Conservation (phyloP, 441 rosid genomes). For the Hura crepitans region DNA sequence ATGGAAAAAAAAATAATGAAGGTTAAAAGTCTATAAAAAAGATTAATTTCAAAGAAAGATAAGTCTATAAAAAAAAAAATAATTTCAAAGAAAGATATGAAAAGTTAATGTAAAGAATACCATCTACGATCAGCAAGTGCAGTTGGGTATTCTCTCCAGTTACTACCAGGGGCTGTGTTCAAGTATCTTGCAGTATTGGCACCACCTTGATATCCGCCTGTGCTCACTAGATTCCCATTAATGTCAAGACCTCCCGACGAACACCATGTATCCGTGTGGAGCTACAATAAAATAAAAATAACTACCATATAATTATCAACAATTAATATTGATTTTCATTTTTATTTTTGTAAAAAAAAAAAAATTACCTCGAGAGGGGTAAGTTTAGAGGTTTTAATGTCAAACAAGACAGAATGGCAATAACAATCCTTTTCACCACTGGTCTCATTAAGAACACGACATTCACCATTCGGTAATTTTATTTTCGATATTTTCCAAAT, state of each 20-base stretch:
- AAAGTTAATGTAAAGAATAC: constrained; percentile 17
- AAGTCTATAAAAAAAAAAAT: background rate
- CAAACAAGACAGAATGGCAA: constrained; percentile 54
- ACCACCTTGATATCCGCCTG: constrained; percentile 49
- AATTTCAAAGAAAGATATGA: background rate
- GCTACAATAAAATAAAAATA: constrained; percentile 14
- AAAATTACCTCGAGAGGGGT: constrained; percentile 43
- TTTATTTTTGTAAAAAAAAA: too few relatives aligned
- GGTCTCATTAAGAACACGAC: constrained; percentile 35
- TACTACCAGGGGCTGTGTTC: constrained; percentile 28
- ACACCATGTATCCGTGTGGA: constrained; percentile 61
- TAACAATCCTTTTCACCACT: constrained; percentile 50
- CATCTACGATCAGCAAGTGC: constrained; percentile 52
- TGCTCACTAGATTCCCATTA: constrained; percentile 52
- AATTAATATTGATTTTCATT: too few relatives aligned
- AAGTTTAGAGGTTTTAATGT: constrained; percentile 35
- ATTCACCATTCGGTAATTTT: constrained; percentile 33
- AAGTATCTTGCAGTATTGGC: constrained; percentile 44
- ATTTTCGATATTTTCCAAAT: constrained; percentile 52
- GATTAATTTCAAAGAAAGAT: too few relatives aligned
- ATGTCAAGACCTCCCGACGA: constrained; percentile 55
- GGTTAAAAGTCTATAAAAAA: too few relatives aligned
- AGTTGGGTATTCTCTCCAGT: constrained; percentile 46
- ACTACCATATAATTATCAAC: too few relatives aligned
- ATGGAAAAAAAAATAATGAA: too few relatives aligned